phyloP scores from a whole-genome alignment of 495 filamentous ascomycete genomes.

The Penicillium mononematosum region DNA sequence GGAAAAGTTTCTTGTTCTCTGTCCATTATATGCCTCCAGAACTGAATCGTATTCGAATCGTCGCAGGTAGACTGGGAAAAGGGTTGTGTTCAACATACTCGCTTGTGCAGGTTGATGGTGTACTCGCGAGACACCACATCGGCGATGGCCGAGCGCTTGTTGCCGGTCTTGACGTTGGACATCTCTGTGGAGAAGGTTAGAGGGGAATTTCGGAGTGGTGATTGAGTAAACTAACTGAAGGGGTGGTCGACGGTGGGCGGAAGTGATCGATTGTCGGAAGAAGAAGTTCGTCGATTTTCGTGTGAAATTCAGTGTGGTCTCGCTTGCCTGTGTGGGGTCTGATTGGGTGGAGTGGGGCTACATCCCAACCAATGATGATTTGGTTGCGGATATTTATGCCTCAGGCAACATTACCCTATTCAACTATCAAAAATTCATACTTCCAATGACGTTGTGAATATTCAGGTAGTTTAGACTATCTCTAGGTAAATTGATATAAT shows the following conservation, averaged over 20 bases:
- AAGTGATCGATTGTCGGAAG: constrained; percentile 40
- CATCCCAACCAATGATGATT: not conserved
- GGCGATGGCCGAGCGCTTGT: constrained; percentile 91
- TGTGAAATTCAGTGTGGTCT: constrained; percentile 45
- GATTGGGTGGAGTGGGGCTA: constrained; percentile 26
- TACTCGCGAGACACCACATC: constrained; percentile 99
- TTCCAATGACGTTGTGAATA: not conserved
- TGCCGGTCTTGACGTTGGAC: constrained; percentile 65
- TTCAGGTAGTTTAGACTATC: not conserved
- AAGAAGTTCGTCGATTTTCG: constrained; percentile 37
- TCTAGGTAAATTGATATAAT: not conserved
- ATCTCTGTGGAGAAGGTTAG: constrained; percentile 56
- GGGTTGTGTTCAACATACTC: constrained; percentile 67
- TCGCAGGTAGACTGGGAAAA: constrained; percentile 22
- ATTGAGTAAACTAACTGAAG: constrained; percentile 38
- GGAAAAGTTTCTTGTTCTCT: constrained; percentile 31
- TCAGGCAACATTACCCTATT: not conserved
- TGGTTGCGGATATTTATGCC: not conserved
- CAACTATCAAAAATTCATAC: not conserved
- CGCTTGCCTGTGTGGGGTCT: constrained; percentile 37
- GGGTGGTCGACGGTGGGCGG: constrained; percentile 47
- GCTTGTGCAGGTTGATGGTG: constrained; percentile 99
- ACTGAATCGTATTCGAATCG: constrained; percentile 23
- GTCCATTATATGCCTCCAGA: constrained; percentile 32
- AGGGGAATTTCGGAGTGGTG: not conserved